Percentiles rank a stretch among this genome's conserved stretches.
phyloP scores from a whole-genome alignment of 768 basidiomycete genomes.

The Candolleomyces efflorescens region DNA sequence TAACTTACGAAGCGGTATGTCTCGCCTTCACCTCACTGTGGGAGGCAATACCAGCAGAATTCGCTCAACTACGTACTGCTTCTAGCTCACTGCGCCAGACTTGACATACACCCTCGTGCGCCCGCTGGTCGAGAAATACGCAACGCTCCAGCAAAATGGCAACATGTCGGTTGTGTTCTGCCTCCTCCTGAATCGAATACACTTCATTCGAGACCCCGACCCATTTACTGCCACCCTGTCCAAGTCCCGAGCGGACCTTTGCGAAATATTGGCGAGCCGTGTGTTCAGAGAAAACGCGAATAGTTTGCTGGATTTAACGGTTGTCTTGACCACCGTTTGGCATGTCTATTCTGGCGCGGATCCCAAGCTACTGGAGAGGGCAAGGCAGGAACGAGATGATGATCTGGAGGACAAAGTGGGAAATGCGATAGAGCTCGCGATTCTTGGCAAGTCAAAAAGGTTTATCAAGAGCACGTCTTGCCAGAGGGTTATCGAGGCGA shows the following conservation, averaged over 20 bases:
- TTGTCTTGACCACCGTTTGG: slow-evolving; percentile 78
- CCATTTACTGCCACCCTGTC: slow-evolving; percentile 69
- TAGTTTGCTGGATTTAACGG: slow-evolving; percentile 61
- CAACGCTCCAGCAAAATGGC: slow-evolving; percentile 59
- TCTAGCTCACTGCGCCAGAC: slow-evolving; percentile 77
- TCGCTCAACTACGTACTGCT: neutral
- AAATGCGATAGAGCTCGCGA: slow-evolving; percentile 92
- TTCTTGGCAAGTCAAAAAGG: slow-evolving; percentile 77
- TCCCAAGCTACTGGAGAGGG: slow-evolving; percentile 49
- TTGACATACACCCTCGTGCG: slow-evolving; percentile 87
- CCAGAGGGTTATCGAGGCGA: slow-evolving; percentile 85
- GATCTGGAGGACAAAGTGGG: slow-evolving; percentile 78
- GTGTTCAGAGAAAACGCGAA: slow-evolving; percentile 70
- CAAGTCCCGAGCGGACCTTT: slow-evolving; percentile 71
- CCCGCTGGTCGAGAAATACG: slow-evolving; percentile 86
- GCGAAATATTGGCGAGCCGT: slow-evolving; percentile 86
- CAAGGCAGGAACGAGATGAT: slow-evolving; percentile 60
- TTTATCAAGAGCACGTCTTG: slow-evolving; percentile 89
- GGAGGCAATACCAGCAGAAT: neutral
- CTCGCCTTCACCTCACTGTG: neutral
- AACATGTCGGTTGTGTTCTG: slow-evolving; percentile 89
- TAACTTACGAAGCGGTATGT: slow-evolving; percentile 75
- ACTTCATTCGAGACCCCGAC: slow-evolving; percentile 78
- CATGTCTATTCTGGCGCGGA: slow-evolving; percentile 76
- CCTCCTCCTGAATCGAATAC: slow-evolving; percentile 80